phyloP scores from a whole-genome alignment of 257 asterid species.

The Ballota nigra region DNA sequence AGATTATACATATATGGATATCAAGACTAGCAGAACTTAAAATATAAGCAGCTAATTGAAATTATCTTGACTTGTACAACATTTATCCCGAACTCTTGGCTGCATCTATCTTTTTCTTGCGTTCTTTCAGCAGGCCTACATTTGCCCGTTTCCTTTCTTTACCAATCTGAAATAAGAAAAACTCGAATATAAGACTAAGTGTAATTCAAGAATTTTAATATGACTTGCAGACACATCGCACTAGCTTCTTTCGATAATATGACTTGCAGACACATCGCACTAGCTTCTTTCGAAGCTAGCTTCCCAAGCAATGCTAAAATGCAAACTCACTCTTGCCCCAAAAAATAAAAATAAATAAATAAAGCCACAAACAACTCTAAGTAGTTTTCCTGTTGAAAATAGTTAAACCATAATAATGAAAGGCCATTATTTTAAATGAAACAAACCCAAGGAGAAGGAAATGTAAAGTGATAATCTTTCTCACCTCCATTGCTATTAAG shows the following conservation, averaged over 20 bases:
- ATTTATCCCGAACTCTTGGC: slow-evolving; percentile 37
- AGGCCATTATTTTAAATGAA: background rate
- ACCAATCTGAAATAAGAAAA: slow-evolving; percentile 51
- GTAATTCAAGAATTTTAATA: background rate
- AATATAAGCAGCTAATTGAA: background rate
- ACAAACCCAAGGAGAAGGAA: background rate
- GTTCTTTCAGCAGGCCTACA: slow-evolving; percentile 35
- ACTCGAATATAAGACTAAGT: background rate
- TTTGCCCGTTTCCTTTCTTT: slow-evolving; percentile 37
- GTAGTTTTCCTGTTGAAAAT: background rate
- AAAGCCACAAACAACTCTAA: too few relatives aligned
- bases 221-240: too few relatives aligned
- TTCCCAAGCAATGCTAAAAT: background rate
- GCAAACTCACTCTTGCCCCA: background rate
- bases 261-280: too few relatives aligned
- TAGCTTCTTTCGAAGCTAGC: too few relatives aligned
- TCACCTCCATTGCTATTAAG: slow-evolving; percentile 65
- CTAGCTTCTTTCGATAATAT: too few relatives aligned
- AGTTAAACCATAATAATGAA: background rate
- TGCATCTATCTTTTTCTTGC: slow-evolving; percentile 46
- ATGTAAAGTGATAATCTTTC: background rate
- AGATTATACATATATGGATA: slow-evolving; percentile 1
- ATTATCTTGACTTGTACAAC: background rate
- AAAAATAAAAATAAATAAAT: background rate
- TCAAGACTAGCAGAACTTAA: background rate